Base-by-base conservation (phyloP, 2,329 filamentous ascomycete genomes). In the Zopfia rhizophila region DNA sequence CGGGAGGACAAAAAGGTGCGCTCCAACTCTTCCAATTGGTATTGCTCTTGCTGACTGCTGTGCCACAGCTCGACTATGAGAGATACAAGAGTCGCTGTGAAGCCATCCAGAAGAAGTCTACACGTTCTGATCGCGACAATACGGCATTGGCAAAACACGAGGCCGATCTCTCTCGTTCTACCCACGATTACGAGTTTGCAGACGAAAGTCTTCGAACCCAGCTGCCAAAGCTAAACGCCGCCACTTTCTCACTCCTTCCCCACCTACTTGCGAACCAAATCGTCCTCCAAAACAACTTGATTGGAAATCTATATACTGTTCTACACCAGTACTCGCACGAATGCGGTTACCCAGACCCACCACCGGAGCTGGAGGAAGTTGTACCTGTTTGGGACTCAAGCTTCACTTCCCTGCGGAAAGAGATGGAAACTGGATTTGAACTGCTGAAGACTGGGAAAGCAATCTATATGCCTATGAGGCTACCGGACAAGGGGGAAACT, bases 231-330 rank as follows among this genome's bases (percentile, higher is more conserved):
- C 75, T 96, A 7, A 83, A 92, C 39, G 75, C 81, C 3, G 85
- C 88, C 7, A 81, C 86, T 3, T 90, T 91, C 65, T 87, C 81
- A 17, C 76, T 95, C n/a, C 79, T 93, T 10, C 88, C 89, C 19
- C 83, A 85, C 39, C 76, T 95, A 14, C 78, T 92, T 8, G 80
- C 81, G 28, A 80, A 82, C 24, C 87, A 92, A 61, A 84, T 93
- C 31, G 79, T 88, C 63, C 85, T 91, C 19, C 90, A 93, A 69
- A 91, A 91, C 66, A 83, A 85, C 33, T 77, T 94, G 38, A 82
- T 94, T 4, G 90, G 85, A 0, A 80, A 91, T 51, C 85, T 90
- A 58, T 94, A 94, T 72, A 94, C 90, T 1, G 79, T 85, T 4
- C 75, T 93, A 5, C 85, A 91, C 65, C 84, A 82, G 45, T 94